Base-by-base conservation (phyloP, 805 yeast species). In the Starmerella khaoyaiensis region DNA sequence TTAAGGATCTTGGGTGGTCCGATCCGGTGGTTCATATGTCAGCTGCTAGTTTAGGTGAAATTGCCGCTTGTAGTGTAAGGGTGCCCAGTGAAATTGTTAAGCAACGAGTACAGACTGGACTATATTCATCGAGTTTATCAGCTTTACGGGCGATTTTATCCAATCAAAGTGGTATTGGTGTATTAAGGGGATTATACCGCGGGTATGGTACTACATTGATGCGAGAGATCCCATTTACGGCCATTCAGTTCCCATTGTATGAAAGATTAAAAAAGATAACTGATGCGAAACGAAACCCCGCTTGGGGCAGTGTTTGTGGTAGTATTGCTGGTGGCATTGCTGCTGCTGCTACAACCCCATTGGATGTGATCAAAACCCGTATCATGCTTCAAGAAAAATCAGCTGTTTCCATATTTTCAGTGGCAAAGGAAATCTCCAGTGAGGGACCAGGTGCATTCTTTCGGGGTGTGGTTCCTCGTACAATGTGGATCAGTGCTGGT, bases 61-160 rank as follows among this genome's bases (percentile, higher is more conserved):
- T 84, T 12, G 78, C 90, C 1, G 98, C 98, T 0, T 90, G 99
- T 57, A 59, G 78, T 40, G 90, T 90, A 1, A 67, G 99, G 40
- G 99, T 90, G 0, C 99, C 99, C 0, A 93, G 94, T 0, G 99
- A 90, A 55, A 93, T 90, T 19, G 74, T 90, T 50, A 90, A 90
- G 59, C 98, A 90, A 60, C 67, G 96, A 40, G 80, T 97, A 0
- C 99, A 90, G 57, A 74, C 94, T 0, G 62, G 74, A 28, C 67
- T 64, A 33, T 63, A 65, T 50, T 56, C 60, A 28, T 60, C 72
- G 0, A 82, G 95, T 8, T 65, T 66, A 57, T 72, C 72, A 32
- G 79, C 94, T 11, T 67, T 90, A 42, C 65, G 64, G 48, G 63
- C 69, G 37, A 62, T 87, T 28, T 53, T 82, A 12, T 59, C 62